These are phyloP conservation scores for Cladophialophora psammophila DNA, from an alignment of 2,329 filamentous ascomycete species.

Conservation along the genomic window DNA sequence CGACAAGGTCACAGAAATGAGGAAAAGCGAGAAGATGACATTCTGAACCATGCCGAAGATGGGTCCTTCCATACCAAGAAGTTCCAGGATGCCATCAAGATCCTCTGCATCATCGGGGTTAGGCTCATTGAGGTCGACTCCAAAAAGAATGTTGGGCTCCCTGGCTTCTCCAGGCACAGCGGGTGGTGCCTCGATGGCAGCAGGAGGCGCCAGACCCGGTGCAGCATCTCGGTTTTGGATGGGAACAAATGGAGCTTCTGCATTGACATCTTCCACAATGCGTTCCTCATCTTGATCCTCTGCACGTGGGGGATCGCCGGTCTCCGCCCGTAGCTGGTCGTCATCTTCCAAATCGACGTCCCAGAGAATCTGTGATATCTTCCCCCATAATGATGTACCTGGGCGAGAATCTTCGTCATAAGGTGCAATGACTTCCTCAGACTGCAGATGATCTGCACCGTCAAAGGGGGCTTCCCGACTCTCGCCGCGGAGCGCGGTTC, in stretches of 20 bases:
- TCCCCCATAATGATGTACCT: slow-evolving; percentile 33
- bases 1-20: slow-evolving; percentile 86
- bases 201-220: slow-evolving; percentile 18
- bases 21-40: slow-evolving; percentile 87
- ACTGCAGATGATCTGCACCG: not conserved
- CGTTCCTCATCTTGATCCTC: slow-evolving; percentile 62
- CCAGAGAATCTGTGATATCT: slow-evolving; percentile 55
- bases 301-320: slow-evolving; percentile 42
- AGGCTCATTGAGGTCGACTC: slow-evolving; percentile 70
- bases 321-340: slow-evolving; percentile 52
- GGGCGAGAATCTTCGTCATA: not conserved
- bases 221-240: slow-evolving; percentile 48
- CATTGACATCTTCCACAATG: slow-evolving; percentile 64
- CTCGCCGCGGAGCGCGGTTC: not conserved
- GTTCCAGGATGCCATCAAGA: slow-evolving; percentile 92
- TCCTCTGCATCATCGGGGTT: slow-evolving; percentile 80
- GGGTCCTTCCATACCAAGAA: slow-evolving; percentile 95
- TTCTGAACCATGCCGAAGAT: slow-evolving; percentile 91
- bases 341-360: slow-evolving; percentile 47
- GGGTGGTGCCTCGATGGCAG: slow-evolving; percentile 7
- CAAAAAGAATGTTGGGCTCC: slow-evolving; percentile 70
- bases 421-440: not conserved
- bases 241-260: slow-evolving; percentile 68
- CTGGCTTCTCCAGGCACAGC: slow-evolving; percentile 20
- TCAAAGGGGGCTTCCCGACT: slow-evolving; percentile 3